phyloP scores from a whole-genome alignment of 192 early-diverging fungal genomes.

The Phycomyces nitens region DNA sequence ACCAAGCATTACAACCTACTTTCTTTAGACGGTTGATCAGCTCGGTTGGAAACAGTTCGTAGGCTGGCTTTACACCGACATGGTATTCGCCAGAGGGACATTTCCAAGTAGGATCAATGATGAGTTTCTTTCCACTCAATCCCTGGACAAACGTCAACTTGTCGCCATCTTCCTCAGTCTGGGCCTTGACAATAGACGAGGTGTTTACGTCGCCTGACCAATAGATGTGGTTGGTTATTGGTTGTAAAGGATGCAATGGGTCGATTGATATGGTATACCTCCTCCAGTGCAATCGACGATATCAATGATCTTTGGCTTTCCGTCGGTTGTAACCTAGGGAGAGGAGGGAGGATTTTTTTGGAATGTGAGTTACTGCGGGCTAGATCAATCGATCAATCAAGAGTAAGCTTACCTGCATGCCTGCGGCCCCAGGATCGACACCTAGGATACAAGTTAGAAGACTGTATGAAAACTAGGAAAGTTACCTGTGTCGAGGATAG shows the following conservation, averaged over 20 bases:
- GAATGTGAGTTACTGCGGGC: no score
- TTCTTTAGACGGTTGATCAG: constrained; percentile 46
- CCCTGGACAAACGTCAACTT: constrained; percentile 55
- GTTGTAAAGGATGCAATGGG: not conserved
- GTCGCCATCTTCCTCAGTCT: constrained; percentile 39
- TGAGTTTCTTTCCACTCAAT: constrained; percentile 71
- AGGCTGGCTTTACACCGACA: constrained; percentile 74
- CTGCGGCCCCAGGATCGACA: constrained; percentile 89
- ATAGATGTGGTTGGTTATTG: not conserved
- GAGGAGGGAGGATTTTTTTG: no score
- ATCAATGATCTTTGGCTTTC: constrained; percentile 87
- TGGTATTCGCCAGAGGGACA: constrained; percentile 84
- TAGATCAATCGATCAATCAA: not conserved
- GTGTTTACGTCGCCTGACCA: constrained; percentile 62
- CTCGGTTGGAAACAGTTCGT: constrained; percentile 69
- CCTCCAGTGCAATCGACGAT: constrained; percentile 93
- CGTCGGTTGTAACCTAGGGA: constrained; percentile 70
- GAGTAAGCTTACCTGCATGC: constrained; percentile 59
- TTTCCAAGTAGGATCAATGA: constrained; percentile 64
- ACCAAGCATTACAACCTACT: constrained; percentile 33
- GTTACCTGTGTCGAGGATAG: constrained; percentile 83
- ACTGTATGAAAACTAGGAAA: not conserved
- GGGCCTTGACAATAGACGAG: constrained; percentile 54
- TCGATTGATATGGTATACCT: constrained; percentile 23
- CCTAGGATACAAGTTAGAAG: constrained; percentile 28